phyloP scores from a whole-genome alignment of 1,284 basidiomycete species.

The Ganoderma resinaceum region DNA sequence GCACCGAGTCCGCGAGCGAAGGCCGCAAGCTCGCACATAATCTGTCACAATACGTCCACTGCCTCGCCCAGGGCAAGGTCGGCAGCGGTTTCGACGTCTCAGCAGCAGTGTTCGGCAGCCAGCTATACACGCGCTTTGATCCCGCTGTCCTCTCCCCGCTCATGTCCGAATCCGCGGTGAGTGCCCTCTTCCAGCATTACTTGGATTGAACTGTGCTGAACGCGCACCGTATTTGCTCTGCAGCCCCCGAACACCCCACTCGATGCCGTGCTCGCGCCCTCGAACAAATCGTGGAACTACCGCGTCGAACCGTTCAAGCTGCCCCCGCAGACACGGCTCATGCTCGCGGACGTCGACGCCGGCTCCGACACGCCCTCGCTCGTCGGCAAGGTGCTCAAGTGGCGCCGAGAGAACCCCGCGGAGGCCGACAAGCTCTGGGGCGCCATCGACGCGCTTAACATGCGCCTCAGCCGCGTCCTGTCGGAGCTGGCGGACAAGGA shows the following conservation, averaged over 20 bases:
- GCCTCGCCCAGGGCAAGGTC: slow-evolving; percentile 97
- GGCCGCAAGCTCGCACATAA: slow-evolving; percentile 83
- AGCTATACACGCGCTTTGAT: slow-evolving; percentile 91
- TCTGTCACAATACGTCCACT: slow-evolving; percentile 95
- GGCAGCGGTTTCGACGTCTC: slow-evolving; percentile 98
- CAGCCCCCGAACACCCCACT: slow-evolving; percentile 39
- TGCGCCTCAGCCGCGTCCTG: slow-evolving; percentile 60
- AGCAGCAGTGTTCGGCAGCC: slow-evolving; percentile 94
- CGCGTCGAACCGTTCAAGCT: slow-evolving; percentile 74
- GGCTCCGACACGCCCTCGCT: slow-evolving; percentile 94
- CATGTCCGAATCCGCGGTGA: slow-evolving; percentile 61
- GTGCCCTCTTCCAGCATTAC: slow-evolving; percentile 2
- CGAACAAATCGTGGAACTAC: slow-evolving; percentile 73
- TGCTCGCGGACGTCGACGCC: slow-evolving; percentile 93
- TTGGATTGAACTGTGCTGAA: background rate
- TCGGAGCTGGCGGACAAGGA: slow-evolving; percentile 56
- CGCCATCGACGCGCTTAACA: slow-evolving; percentile 68
- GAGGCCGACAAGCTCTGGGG: slow-evolving; percentile 76
- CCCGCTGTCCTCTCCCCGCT: slow-evolving; percentile 72
- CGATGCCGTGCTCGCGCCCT: slow-evolving; percentile 61
- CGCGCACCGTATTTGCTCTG: background rate
- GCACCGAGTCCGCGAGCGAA: slow-evolving; percentile 42
- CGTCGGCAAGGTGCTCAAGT: slow-evolving; percentile 87
- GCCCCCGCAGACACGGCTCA: slow-evolving; percentile 80
- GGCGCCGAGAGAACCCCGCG: slow-evolving; percentile 72